Evolutionary conservation across 2,329 filamentous ascomycete genomes (phyloP).

Genomic region (Ceratocystis colombiana): DNA sequence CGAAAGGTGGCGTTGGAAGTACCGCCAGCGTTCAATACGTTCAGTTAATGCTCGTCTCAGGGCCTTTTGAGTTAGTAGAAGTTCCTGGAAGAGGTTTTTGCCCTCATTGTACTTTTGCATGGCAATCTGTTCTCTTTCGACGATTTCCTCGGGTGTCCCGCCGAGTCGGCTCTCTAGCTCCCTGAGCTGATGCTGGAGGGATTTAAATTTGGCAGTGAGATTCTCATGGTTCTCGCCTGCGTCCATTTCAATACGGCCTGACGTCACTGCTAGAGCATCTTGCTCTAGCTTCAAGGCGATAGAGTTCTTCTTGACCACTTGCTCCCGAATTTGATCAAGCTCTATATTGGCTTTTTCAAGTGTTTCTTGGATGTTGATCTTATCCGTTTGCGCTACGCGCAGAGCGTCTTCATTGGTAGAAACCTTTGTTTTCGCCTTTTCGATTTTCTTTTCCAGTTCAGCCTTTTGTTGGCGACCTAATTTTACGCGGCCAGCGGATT

Average conservation of each 20-base stretch:
- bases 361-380: slow-evolving; percentile 13
- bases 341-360: slow-evolving; percentile 35
- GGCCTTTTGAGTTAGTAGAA: slow-evolving; percentile 36
- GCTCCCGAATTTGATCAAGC: slow-evolving; percentile 34
- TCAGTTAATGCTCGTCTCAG: slow-evolving; percentile 53
- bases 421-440: slow-evolving; percentile 1
- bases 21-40: slow-evolving; percentile 65
- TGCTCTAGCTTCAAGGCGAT: slow-evolving; percentile 45
- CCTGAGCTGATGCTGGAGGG: slow-evolving; percentile 49
- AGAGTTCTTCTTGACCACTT: slow-evolving; percentile 34
- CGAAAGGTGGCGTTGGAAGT: slow-evolving; percentile 76
- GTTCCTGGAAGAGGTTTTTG: slow-evolving; percentile 35
- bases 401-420: slow-evolving; percentile 33
- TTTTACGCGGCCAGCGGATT: background rate
- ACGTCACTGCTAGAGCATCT: slow-evolving; percentile 48
- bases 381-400: slow-evolving; percentile 26
- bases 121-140: slow-evolving; percentile 38
- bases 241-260: slow-evolving; percentile 15
- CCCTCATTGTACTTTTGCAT: slow-evolving; percentile 36
- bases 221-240: slow-evolving; percentile 52
- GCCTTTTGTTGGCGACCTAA: slow-evolving; percentile 4
- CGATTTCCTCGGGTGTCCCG: slow-evolving; percentile 55
- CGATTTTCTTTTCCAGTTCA: slow-evolving; percentile 2
- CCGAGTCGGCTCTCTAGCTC: slow-evolving; percentile 49
- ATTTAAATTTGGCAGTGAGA: slow-evolving; percentile 45